Conservation (phyloP, 192 early-diverging fungal genomes). For the Haplosporangium gracile region DNA sequence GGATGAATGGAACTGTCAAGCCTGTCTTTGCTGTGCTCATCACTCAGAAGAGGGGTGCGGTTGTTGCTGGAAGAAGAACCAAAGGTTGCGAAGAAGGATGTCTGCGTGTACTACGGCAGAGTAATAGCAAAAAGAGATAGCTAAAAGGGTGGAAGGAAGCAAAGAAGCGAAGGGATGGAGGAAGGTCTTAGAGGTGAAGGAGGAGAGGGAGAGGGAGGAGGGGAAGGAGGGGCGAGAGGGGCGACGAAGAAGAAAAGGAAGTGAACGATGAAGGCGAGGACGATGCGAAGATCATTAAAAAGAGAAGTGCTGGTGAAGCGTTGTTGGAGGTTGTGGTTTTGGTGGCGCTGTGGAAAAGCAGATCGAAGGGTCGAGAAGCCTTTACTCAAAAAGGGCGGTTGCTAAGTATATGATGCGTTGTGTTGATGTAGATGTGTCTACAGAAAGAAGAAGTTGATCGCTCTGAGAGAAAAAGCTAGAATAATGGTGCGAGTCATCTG, state of each 20-base stretch:
- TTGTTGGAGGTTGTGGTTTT: background rate
- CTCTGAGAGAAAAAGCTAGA: background rate
- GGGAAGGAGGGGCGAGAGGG: background rate
- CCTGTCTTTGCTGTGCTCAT: slow-evolving; percentile 61
- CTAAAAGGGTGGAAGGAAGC: background rate
- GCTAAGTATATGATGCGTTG: background rate
- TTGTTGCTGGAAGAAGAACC: background rate
- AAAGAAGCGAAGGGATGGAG: background rate
- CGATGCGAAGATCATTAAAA: background rate
- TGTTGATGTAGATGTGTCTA: background rate
- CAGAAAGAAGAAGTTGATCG: background rate
- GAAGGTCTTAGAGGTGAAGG: slow-evolving; percentile 28
- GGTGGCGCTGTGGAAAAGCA: background rate
- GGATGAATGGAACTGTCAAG: slow-evolving; percentile 51
- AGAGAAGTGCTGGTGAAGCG: background rate
- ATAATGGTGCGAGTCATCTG: background rate
- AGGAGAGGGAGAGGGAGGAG: background rate
- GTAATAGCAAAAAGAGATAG: background rate
- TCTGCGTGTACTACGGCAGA: background rate
- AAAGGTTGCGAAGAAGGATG: background rate
- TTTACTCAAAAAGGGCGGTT: background rate
- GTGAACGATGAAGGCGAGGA: slow-evolving; percentile 1
- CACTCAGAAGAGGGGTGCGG: slow-evolving; percentile 28
- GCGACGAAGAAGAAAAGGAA: background rate
- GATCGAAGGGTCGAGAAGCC: slow-evolving; percentile 4